Evolutionary conservation across 2,329 filamentous ascomycete species (phyloP).

Genomic region (Hymenoscyphus repandus): DNA sequence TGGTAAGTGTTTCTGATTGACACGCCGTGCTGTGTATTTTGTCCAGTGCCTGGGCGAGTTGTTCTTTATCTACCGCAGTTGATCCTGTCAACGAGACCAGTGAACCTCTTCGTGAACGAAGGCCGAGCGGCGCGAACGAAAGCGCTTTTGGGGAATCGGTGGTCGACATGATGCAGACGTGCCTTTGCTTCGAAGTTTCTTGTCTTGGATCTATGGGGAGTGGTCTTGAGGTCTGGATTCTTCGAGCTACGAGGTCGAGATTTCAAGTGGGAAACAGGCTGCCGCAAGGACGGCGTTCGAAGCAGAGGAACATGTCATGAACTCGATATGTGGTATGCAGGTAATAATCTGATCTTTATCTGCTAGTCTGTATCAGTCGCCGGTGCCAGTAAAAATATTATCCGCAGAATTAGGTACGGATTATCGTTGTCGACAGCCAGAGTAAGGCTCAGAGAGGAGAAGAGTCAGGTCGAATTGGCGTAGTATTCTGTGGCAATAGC

Average conservation of each 20-base stretch:
- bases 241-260: not conserved
- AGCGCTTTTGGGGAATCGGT: constrained; percentile 24
- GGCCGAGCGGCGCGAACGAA: constrained; percentile 19
- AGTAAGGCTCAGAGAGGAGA: too few species aligned
- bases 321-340: not conserved
- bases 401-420: not conserved
- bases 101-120: constrained; percentile 39
- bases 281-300: constrained; percentile 18
- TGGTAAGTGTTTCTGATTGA: constrained; percentile 77
- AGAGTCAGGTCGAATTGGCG: too few species aligned
- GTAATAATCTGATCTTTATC: not conserved
- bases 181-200: not conserved
- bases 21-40: constrained; percentile 88
- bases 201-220: not conserved
- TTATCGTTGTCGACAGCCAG: too few species aligned
- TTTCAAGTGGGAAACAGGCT: constrained; percentile 7
- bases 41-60: constrained; percentile 72
- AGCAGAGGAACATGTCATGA: constrained; percentile 21
- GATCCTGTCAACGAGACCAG: constrained; percentile 42
- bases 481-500: not conserved
- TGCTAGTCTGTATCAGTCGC: not conserved
- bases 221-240: not conserved
- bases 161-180: constrained; percentile 24
- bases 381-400: not conserved
- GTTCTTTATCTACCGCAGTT: constrained; percentile 62